Evolutionary conservation across 1,284 basidiomycete genomes (phyloP).

Genomic region (Moesziomyces parantarcticus): DNA sequence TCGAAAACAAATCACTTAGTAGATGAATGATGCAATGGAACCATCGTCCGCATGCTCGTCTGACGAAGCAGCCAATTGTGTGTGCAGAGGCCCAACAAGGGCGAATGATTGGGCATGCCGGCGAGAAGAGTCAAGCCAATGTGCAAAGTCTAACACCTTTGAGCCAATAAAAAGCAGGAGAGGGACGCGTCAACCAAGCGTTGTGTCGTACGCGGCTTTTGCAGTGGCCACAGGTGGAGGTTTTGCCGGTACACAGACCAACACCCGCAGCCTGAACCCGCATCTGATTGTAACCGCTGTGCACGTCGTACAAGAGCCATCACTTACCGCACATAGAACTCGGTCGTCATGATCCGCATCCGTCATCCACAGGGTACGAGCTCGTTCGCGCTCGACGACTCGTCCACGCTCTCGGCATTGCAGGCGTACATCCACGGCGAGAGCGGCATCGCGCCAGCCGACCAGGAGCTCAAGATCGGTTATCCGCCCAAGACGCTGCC

Average conservation of each 20-base stretch:
- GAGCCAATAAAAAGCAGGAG: background rate
- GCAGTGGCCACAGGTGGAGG: no score
- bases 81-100: no score
- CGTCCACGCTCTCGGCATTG: slow-evolving; percentile 15
- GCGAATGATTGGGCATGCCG: no score
- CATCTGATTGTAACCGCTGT: no score
- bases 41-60: no score
- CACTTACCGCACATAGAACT: background rate
- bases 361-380: slow-evolving; percentile 46
- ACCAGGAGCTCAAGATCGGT: slow-evolving; percentile 47
- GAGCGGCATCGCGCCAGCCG: slow-evolving; percentile 14
- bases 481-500: slow-evolving; percentile 38
- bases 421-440: slow-evolving; percentile 25
- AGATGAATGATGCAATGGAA: no score
- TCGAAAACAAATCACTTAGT: no score
- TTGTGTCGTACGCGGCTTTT: no score
- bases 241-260: background rate
- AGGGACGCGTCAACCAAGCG: slow-evolving; percentile 13
- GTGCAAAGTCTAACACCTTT: background rate
- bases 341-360: slow-evolving; percentile 29
- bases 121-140: background rate
- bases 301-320: background rate
- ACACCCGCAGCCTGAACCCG: slow-evolving; percentile 2
- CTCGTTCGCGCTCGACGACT: slow-evolving; percentile 25
- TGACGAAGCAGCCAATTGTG: no score